Evolutionary conservation across 139 green algal genomes (phyloP).

Genomic region (Picochlorum costavermella): DNA sequence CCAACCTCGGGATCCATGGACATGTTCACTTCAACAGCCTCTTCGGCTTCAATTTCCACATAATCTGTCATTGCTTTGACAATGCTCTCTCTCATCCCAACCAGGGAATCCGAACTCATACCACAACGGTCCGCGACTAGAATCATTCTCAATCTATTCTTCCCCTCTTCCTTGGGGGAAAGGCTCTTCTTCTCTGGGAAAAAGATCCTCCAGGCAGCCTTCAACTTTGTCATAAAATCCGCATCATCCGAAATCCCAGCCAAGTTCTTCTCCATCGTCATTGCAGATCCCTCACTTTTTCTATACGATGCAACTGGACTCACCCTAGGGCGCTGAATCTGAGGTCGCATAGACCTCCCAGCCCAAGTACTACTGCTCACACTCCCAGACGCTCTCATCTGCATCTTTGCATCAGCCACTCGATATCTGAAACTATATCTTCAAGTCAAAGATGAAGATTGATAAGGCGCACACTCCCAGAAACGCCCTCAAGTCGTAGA

Average conservation of each 20-base stretch:
- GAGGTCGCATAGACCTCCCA: no score
- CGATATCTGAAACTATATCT: no score
- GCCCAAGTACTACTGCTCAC: no score
- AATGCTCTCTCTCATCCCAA: constrained; percentile 73
- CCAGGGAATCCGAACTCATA: constrained; percentile 62
- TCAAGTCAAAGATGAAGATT: no score
- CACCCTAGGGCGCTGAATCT: no score
- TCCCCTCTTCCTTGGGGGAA: constrained; percentile 42
- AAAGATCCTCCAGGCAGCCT: constrained; percentile 44
- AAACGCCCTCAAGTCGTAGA: no score
- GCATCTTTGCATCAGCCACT: no score
- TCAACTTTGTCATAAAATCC: constrained; percentile 31
- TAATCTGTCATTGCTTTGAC: constrained; percentile 64
- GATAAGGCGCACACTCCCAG: no score
- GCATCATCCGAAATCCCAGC: background rate
- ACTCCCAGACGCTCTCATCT: no score
- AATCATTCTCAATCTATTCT: constrained; percentile 69
- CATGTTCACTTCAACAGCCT: constrained; percentile 72
- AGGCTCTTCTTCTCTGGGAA: constrained; percentile 32
- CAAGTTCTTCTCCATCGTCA: background rate
- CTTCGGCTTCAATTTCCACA: constrained; percentile 73
- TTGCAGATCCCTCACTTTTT: background rate
- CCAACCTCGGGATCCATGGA: constrained; percentile 65
- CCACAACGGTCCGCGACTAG: constrained; percentile 71
- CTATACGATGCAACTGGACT: background rate